Percentiles rank a stretch among this genome's conserved stretches.
Evolutionary conservation across 1,284 basidiomycete species (phyloP).

Genomic region (Ceratobasidium sp.): DNA sequence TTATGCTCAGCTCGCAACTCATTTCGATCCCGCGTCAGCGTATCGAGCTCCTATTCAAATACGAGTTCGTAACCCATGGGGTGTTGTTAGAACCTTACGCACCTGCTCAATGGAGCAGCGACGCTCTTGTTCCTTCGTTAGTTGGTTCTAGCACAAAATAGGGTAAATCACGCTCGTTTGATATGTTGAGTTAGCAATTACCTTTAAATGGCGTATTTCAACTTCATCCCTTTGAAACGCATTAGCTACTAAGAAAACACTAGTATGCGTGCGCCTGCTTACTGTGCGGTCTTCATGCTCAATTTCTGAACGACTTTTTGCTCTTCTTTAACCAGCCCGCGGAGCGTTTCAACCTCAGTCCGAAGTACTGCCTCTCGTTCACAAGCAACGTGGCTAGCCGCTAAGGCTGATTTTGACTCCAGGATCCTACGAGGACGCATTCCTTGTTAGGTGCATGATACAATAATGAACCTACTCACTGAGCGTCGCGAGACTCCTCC

Average conservation of each 20-base stretch:
- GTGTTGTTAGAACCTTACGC: neutral
- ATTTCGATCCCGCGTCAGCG: neutral
- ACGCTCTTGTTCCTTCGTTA: neutral
- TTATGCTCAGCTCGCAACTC: conserved; percentile 5
- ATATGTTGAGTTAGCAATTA: no score
- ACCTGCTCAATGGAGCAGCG: conserved; percentile 24
- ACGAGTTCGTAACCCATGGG: neutral
- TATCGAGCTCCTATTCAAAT: conserved; percentile 6
- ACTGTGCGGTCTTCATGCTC: neutral
- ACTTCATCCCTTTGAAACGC: neutral
- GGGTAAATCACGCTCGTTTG: neutral
- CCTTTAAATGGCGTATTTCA: neutral
- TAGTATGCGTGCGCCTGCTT: neutral
- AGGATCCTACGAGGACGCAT: neutral
- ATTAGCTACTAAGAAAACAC: neutral
- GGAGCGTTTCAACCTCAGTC: conserved; percentile 12
- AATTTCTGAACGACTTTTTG: neutral
- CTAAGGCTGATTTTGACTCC: conserved; percentile 12
- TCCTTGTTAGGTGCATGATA: neutral
- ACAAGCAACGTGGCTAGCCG: neutral
- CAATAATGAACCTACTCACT: neutral
- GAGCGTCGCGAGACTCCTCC: neutral
- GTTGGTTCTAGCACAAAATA: conserved; percentile 10
- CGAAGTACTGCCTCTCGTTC: conserved; percentile 25
- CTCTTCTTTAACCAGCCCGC: neutral